Base-by-base conservation (phyloP, 2,329 filamentous ascomycete genomes). In the Pseudogymnoascus sp. region DNA sequence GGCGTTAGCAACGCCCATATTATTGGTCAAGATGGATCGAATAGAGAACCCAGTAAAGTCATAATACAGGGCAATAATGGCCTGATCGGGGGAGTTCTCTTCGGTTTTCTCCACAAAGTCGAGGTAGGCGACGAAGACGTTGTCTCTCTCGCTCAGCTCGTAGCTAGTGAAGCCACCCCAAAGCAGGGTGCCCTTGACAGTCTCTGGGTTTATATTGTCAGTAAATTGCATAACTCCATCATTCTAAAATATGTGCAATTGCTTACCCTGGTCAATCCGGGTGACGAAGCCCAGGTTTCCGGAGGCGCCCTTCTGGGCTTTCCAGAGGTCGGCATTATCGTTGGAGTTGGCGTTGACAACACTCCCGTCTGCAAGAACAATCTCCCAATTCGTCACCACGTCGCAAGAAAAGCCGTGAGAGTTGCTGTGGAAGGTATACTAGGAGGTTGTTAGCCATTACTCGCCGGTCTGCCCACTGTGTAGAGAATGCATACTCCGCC, bases 211-310 rank as follows among this genome's bases (percentile, higher is more conserved):
- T 63, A 62, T 9, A 55, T 61, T 61, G 49, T 61, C 59, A 62
- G 61, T 31, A 18, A 37, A 40, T 37, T 63, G 60, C 59, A 62
- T 52, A 59, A 58, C 61, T 61, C 28, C 55, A 25, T 49, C 38
- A 41, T 25, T 41, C 58, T 31, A n/a, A 23, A 33, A 7, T 12
- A 35, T 7, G 4, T 28, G 49, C 23, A 33, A 35, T 61, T 61
- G 5, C 31, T 61, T 61, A 61, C 60, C 35, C 43, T 62, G 60
- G 61, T 68, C 63, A 43, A 64, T 63, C 35, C 62, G 73, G 12
- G 79, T 80, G n/a, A 81, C 77, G 64, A 82, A 75, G 55, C 82
- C 83, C 65, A 80, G 83, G 69, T 83, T 84, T 69, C 79, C 82
- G 18, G 80, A 79, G 23, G 83, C 83, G 8, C 83, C 83, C 62